Evolutionary conservation across 2,329 filamentous ascomycete species (phyloP).

Genomic region (Trichothecium roseum): DNA sequence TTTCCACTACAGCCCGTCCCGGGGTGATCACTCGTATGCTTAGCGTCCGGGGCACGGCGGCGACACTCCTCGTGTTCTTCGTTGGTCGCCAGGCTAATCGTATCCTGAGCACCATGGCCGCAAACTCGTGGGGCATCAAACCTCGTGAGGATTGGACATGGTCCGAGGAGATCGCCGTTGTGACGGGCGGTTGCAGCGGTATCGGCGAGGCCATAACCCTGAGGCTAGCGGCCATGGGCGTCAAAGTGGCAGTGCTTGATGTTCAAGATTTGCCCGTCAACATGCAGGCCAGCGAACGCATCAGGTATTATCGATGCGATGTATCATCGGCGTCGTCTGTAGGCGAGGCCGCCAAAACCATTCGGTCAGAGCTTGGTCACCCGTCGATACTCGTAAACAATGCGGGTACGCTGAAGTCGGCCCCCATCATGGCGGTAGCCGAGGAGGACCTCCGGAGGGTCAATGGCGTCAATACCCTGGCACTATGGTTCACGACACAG

Average conservation of each 20-base stretch:
- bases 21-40: no score
- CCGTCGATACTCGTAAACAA: slow-evolving; percentile 62
- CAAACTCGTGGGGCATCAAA: slow-evolving; percentile 7
- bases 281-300: slow-evolving; percentile 22
- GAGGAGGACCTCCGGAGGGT: slow-evolving; percentile 47
- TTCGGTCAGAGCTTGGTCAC: slow-evolving; percentile 42
- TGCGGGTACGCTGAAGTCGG: slow-evolving; percentile 47
- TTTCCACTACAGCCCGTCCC: no score
- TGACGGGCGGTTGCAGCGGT: slow-evolving; percentile 63
- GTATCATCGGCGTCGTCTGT: slow-evolving; percentile 45
- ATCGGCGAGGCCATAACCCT: slow-evolving; percentile 55
- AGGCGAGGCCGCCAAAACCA: slow-evolving; percentile 30
- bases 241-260: slow-evolving; percentile 61
- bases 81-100: slow-evolving; percentile 8
- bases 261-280: slow-evolving; percentile 20
- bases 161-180: slow-evolving; percentile 38
- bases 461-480: slow-evolving; percentile 55
- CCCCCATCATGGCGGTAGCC: slow-evolving; percentile 42
- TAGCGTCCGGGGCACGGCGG: no score
- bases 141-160: slow-evolving; percentile 9
- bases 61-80: no score
- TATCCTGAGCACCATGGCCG: slow-evolving; percentile 7
- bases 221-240: slow-evolving; percentile 44
- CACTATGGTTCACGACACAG: slow-evolving; percentile 51
- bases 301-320: slow-evolving; percentile 57